Base-by-base conservation (phyloP, 140 eudicot species). In the Stevia rebaudiana region DNA sequence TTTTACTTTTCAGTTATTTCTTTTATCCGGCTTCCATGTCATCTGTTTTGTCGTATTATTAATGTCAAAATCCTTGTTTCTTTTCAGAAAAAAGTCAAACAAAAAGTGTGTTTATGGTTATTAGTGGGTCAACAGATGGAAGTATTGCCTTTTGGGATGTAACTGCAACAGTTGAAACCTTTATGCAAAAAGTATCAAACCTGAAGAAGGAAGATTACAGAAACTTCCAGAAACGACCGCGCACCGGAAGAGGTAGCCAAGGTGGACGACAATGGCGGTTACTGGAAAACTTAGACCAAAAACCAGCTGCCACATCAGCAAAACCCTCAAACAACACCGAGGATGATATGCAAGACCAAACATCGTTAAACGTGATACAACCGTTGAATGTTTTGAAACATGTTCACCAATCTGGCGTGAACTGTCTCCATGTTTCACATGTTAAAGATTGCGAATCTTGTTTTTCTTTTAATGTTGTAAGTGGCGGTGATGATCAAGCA, bases 231-330 rank as follows among this genome's bases (percentile, higher is more conserved):
- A 92, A 63, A 75, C 78, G 98, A 43, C 98, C 98, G 22, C 92
- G 90, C 16, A 88, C 98, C 44, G 98, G 98, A 31, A 81, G 98
- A 81, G 98, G 98, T 75, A 92, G 98, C 83, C 98, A 92, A 74
- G 98, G 98, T 60, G 98, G 98, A 63, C 84, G 98, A 39, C 76
- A 82, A 84, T 75, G 98, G 95, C 75, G 88, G 80, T 76, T 87
- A 51, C 28, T 79, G 22, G 85, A 73, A 56, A 66, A 23, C n/a
- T 35, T 70, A 9, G 78, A 66, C 65, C 72, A 76, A 49, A 73
- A 65, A 51, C 59, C 72, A 10, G 41, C 56, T 23, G 62, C 78
- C 70, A 28, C 44, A 21, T 48, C 71, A 65, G 23, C 48, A 22
- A 63, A 55, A 58, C 60, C 70, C 3, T 16, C 48, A 28, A 67